These are phyloP conservation scores for Sporothrix dimorphospora DNA, from an alignment of 2,329 filamentous ascomycete genomes.

Conservation along the genomic window DNA sequence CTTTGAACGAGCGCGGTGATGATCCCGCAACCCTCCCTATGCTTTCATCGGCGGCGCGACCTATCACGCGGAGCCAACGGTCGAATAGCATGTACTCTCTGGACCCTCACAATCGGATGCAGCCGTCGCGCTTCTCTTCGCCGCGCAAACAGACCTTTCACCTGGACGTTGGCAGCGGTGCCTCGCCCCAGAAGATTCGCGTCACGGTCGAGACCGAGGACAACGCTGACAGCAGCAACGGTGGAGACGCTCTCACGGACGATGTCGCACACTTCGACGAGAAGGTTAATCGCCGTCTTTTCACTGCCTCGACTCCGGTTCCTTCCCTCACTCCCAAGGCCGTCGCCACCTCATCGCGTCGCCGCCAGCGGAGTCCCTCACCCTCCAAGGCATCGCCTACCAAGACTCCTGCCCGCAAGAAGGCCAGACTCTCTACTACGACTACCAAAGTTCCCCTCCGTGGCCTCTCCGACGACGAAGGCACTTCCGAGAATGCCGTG, in stretches of 20 bases:
- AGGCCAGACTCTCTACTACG: background rate
- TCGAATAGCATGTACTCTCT: constrained; percentile 30
- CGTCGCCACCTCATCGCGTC: constrained; percentile 8
- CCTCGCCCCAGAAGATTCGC: constrained; percentile 55
- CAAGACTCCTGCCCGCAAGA: constrained; percentile 46
- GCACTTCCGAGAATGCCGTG: constrained; percentile 39
- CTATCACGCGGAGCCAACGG: constrained; percentile 51
- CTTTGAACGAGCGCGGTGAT: constrained; percentile 47
- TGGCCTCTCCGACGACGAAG: constrained; percentile 49
- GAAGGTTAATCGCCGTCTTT: constrained; percentile 42
- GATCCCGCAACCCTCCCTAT: background rate
- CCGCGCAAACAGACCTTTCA: constrained; percentile 61
- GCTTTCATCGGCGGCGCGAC: constrained; percentile 41
- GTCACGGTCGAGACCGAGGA: constrained; percentile 60
- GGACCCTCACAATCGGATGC: constrained; percentile 19
- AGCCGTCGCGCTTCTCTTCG: constrained; percentile 40
- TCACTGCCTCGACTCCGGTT: constrained; percentile 44
- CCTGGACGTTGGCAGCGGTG: constrained; percentile 56
- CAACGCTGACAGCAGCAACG: constrained; percentile 28
- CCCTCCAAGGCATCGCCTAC: constrained; percentile 40
- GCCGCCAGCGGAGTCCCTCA: constrained; percentile 22
- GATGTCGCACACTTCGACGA: constrained; percentile 28
- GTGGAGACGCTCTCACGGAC: background rate
- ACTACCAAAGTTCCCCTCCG: constrained; percentile 50
- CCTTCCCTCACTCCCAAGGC: constrained; percentile 36